Evolutionary conservation across 2,329 filamentous ascomycete genomes (phyloP), one percentile per base, ranked within the genome.

Genomic region (Ophiognomonia clavigignenti-juglandacearum): DNA sequence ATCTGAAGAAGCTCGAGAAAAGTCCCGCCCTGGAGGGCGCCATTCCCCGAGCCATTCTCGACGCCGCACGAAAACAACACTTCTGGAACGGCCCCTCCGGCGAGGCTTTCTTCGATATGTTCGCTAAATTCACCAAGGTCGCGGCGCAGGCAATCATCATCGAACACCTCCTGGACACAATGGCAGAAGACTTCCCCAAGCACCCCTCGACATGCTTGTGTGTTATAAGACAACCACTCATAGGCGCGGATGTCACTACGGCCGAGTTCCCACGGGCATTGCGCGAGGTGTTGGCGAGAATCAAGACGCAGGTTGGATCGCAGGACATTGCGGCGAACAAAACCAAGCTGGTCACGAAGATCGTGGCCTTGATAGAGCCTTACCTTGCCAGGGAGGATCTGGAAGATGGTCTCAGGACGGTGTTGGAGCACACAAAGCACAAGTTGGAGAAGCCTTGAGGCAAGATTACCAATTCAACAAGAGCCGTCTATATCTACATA

Each of bases 21-120:
- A 92, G 90, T 39, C 90, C 92, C 4, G 89, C 89, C 9, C 75
- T 96, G 53, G 88, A 86, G 51, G 93, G 93, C n/a, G 93, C 89
- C 14, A 96, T 98, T 56, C 91, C 93, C 2, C 78, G 90, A 47
- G 90, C 92, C 32, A 88, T 98, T 39, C 96, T 96, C 60, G 89
- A 96, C 59, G 82, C 88, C 19, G 85, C 90, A 6, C 82, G 83
- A 69, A 88, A 86, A 63, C 84, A 96, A 58, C 78, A 86, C 43
- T 82, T 86, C 54, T 82, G 84, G 62, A 79, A 78, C 50, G 67
- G 82, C 2, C 69, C 72, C 1, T 74, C 89, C 6, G 88, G 82
- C 3, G 82, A 85, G 58, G 70, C 77, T 19, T 96, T 96, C 67
- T 97, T 93, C 65, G 72, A 86, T 58, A 78, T 95, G 68, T 86